A percentile compares a stretch with the other conserved stretches of the same genome.
Evolutionary conservation across 352 stramenopile genomes (phyloP).

Genomic region (Phytopythium kandeliae): DNA sequence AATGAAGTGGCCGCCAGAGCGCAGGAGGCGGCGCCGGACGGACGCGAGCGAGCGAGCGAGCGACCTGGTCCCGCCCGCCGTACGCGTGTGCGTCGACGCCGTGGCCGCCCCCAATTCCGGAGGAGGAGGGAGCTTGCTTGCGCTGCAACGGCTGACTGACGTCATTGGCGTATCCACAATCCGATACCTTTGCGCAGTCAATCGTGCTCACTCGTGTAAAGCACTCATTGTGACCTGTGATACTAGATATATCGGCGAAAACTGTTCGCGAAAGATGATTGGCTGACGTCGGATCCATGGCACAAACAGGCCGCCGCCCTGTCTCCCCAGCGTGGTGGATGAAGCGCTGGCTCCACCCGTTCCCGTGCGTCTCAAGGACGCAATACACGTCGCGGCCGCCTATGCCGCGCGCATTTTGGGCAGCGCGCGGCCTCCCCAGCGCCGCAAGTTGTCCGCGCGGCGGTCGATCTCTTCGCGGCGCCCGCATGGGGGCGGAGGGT

Average conservation of each 20-base stretch:
- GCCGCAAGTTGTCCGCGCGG: no score
- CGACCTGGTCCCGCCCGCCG: no score
- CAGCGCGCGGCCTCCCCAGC: no score
- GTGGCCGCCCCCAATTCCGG: conserved; percentile 1
- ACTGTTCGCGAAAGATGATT: conserved; percentile 3
- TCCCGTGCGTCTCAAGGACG: no score
- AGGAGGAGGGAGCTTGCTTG: background rate
- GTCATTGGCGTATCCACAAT: background rate
- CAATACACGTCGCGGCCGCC: no score
- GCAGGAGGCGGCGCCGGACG: background rate
- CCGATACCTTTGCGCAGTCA: background rate
- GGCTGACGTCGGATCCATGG: conserved; percentile 5
- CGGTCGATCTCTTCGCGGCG: no score
- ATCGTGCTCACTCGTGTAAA: conserved; percentile 3
- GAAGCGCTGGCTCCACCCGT: conserved; percentile 1
- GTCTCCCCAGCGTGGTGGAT: conserved; percentile 8
- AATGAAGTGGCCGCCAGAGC: conserved; percentile 31
- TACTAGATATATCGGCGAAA: background rate
- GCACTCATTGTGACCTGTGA: background rate
- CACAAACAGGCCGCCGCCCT: conserved; percentile 2
- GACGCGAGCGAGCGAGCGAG: background rate
- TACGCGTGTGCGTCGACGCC: conserved; percentile 1
- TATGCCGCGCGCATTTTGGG: background rate
- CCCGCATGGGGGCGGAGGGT: no score
- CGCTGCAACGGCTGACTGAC: conserved; percentile 19